phyloP scores from a whole-genome alignment of 352 stramenopile genomes.

The Globisporangium nunn region DNA sequence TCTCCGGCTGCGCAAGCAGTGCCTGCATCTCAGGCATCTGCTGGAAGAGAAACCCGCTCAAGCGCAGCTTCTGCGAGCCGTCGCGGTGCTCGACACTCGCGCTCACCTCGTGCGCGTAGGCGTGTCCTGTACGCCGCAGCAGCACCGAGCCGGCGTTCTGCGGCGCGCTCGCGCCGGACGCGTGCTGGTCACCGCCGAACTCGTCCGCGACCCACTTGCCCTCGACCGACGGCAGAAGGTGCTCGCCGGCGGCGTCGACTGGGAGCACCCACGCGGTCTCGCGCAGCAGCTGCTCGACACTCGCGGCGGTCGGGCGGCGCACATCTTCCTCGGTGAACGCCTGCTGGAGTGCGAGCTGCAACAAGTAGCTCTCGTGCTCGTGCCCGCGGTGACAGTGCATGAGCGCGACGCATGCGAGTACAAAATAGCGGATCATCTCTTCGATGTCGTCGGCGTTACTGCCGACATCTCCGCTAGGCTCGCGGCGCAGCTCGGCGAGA shows the following conservation, averaged over 20 bases:
- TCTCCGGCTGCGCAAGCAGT: slow-evolving; percentile 25
- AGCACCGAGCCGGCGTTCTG: slow-evolving; percentile 69
- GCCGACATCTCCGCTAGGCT: not conserved
- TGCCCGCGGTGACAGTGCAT: slow-evolving; percentile 64
- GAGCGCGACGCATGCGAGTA: slow-evolving; percentile 40
- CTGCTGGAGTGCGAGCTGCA: slow-evolving; percentile 31
- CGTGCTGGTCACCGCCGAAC: slow-evolving; percentile 46
- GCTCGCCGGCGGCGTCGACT: slow-evolving; percentile 23
- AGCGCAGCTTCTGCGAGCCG: slow-evolving; percentile 36
- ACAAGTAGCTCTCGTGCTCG: slow-evolving; percentile 37
- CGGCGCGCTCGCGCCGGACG: slow-evolving; percentile 16
- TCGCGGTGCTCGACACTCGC: slow-evolving; percentile 46
- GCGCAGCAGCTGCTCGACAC: slow-evolving; percentile 38
- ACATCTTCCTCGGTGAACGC: slow-evolving; percentile 25
- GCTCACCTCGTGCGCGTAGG: slow-evolving; percentile 49
- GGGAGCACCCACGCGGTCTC: slow-evolving; percentile 59
- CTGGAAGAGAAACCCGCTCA: slow-evolving; percentile 56
- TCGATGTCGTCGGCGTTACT: not conserved
- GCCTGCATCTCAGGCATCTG: slow-evolving; percentile 45
- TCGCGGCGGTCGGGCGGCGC: slow-evolving; percentile 27
- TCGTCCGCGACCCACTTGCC: slow-evolving; percentile 80
- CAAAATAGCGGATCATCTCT: slow-evolving; percentile 19
- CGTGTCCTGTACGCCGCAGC: slow-evolving; percentile 49
- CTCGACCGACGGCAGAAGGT: slow-evolving; percentile 60
- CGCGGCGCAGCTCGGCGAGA: slow-evolving; percentile 26